Percentiles rank a stretch among this genome's conserved stretches.
phyloP scores from a whole-genome alignment of 805 yeast genomes.

The Kockiozyma suomiensis region DNA sequence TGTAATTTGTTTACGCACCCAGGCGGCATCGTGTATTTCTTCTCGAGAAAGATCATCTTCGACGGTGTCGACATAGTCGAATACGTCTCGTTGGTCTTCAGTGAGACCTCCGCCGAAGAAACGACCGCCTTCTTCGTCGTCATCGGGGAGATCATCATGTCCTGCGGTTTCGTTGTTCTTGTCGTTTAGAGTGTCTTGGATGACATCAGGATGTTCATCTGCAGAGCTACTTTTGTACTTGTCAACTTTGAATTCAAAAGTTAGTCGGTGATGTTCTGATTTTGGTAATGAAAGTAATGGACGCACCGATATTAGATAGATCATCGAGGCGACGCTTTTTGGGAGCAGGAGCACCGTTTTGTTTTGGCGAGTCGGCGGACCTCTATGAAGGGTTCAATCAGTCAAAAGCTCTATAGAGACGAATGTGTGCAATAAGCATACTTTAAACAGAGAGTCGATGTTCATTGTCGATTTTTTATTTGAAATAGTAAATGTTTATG shows the following conservation, averaged over 20 bases:
- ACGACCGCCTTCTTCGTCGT: constrained; percentile 36
- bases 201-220: neutral
- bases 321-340: constrained; percentile 22
- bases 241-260: neutral
- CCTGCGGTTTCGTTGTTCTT: neutral
- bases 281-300: neutral
- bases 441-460: constrained; percentile 25
- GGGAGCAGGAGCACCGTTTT: constrained; percentile 1
- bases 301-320: constrained; percentile 14
- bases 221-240: constrained; percentile 8
- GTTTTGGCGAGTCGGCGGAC: neutral
- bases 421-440: too few relatives aligned
- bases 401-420: too few relatives aligned
- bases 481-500: too few relatives aligned
- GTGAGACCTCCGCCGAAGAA: constrained; percentile 35
- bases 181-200: constrained; percentile 17
- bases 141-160: neutral
- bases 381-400: neutral
- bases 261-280: neutral
- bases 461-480: constrained; percentile 8
- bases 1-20: constrained; percentile 24
- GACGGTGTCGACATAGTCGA: constrained; percentile 32
- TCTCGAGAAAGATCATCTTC: constrained; percentile 11
- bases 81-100: constrained; percentile 27
- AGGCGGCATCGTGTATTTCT: constrained; percentile 20